Conservation (phyloP, 441 rosid genomes). For the Mallotus repandus region DNA sequence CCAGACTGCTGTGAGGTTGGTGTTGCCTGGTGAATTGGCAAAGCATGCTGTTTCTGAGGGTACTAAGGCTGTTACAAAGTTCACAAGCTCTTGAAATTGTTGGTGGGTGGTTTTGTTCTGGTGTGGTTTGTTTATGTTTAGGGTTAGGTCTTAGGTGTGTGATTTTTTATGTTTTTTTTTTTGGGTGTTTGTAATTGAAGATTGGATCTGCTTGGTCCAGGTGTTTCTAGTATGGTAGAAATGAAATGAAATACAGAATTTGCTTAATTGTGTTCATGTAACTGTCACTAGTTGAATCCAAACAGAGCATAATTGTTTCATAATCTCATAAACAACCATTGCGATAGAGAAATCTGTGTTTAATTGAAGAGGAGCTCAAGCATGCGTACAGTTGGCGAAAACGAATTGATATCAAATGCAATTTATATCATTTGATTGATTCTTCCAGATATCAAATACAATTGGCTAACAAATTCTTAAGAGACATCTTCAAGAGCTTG, state of each 20-base stretch:
- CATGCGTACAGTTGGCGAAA: too few relatives aligned
- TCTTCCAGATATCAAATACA: not conserved
- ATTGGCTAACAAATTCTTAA: not conserved
- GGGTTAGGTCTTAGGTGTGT: not conserved
- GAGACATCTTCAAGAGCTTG: not conserved
- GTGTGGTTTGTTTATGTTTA: slow-evolving; percentile 2
- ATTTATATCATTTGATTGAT: too few relatives aligned
- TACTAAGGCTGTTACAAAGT: slow-evolving; percentile 54
- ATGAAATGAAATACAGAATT: slow-evolving; percentile 9
- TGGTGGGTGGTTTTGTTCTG: not conserved
- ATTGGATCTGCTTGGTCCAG: slow-evolving; percentile 8
- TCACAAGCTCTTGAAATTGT: slow-evolving; percentile 33
- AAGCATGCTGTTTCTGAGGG: slow-evolving; percentile 60
- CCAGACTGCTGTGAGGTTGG: slow-evolving; percentile 50
- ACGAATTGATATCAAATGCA: too few relatives aligned
- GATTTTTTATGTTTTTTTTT: not conserved
- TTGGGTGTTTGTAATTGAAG: not conserved
- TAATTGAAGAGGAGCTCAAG: too few relatives aligned
- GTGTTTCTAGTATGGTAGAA: not conserved
- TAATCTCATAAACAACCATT: too few relatives aligned
- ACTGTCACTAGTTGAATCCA: too few relatives aligned
- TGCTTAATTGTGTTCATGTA: not conserved
- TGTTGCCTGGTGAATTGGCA: slow-evolving; percentile 51
- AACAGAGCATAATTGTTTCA: too few relatives aligned
- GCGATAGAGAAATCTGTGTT: too few relatives aligned